Evolutionary conservation across 179 eudicot genomes (phyloP).

Genomic region (Kewa caespitosa): DNA sequence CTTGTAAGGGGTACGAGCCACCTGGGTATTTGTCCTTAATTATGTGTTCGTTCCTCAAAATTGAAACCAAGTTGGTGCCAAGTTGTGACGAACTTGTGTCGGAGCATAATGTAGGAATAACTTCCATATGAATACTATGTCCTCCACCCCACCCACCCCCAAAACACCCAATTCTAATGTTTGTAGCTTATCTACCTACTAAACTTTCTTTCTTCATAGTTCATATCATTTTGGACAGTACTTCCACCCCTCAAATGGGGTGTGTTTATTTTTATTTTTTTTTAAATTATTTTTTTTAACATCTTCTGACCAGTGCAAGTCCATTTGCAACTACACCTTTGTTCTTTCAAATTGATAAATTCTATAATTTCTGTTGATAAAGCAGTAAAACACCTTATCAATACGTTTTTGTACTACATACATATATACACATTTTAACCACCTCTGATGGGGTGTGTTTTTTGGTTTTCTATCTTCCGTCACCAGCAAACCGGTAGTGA

Average conservation of each 20-base stretch:
- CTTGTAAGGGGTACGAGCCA: too few relatives aligned
- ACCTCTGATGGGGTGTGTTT: not conserved
- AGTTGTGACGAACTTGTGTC: not conserved
- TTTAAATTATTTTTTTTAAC: too few relatives aligned
- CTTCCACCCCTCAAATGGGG: not conserved
- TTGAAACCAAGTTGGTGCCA: not conserved
- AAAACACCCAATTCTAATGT: too few relatives aligned
- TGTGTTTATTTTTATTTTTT: too few relatives aligned
- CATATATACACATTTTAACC: too few relatives aligned
- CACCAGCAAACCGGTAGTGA: not conserved
- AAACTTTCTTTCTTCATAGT: not conserved
- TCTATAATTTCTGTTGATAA: too few relatives aligned
- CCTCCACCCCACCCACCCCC: too few relatives aligned
- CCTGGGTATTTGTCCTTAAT: not conserved
- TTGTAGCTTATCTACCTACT: too few relatives aligned
- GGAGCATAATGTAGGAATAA: not conserved
- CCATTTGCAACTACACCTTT: not conserved
- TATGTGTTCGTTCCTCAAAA: not conserved
- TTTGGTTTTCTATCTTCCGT: not conserved
- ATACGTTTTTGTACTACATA: too few relatives aligned
- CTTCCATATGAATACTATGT: not conserved
- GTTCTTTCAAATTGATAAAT: too few relatives aligned
- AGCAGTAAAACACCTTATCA: too few relatives aligned
- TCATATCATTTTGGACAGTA: not conserved
- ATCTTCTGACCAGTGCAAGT: too few relatives aligned